These are phyloP conservation scores for Blastomyces gilchristii DNA, from an alignment of 2,329 filamentous ascomycete species.

Conservation along the genomic window DNA sequence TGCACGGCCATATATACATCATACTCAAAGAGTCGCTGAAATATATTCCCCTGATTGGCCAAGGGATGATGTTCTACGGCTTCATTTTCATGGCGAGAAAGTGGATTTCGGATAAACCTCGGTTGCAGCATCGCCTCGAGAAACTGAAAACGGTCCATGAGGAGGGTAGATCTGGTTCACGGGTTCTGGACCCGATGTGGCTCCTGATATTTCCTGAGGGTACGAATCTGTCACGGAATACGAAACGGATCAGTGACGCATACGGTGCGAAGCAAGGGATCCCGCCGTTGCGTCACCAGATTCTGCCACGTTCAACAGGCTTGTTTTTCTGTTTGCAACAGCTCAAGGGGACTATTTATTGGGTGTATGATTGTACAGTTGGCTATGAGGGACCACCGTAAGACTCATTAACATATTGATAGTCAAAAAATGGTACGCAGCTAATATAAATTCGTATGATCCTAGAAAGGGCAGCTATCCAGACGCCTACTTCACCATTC, in stretches of 20 bases:
- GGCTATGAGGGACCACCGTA: slow-evolving; percentile 90
- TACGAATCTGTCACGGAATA: slow-evolving; percentile 50
- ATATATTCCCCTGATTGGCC: slow-evolving; percentile 52
- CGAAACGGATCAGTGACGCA: slow-evolving; percentile 45
- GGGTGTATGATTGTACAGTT: slow-evolving; percentile 70
- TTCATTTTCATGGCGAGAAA: slow-evolving; percentile 57
- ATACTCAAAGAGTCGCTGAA: slow-evolving; percentile 57
- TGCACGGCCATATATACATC: slow-evolving; percentile 58
- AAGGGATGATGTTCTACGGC: slow-evolving; percentile 55
- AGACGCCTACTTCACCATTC: slow-evolving; percentile 81
- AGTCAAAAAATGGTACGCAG: slow-evolving; percentile 5
- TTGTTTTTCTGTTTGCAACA: slow-evolving; percentile 53
- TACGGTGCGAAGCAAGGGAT: slow-evolving; percentile 50
- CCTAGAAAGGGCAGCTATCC: slow-evolving; percentile 65
- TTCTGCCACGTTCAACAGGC: slow-evolving; percentile 53
- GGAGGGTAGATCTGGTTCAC: slow-evolving; percentile 39
- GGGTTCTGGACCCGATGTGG: slow-evolving; percentile 54
- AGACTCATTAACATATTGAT: slow-evolving; percentile 33
- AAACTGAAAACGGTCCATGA: slow-evolving; percentile 43
- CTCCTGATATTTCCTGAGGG: slow-evolving; percentile 56
- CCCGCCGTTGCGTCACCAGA: slow-evolving; percentile 48
- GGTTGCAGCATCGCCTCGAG: slow-evolving; percentile 47
- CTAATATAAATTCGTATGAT: slow-evolving; percentile 4
- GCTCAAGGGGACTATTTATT: slow-evolving; percentile 49
- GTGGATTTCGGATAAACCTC: slow-evolving; percentile 52